phyloP scores from a whole-genome alignment of 345 rosid species.

The Citrus australasica region DNA sequence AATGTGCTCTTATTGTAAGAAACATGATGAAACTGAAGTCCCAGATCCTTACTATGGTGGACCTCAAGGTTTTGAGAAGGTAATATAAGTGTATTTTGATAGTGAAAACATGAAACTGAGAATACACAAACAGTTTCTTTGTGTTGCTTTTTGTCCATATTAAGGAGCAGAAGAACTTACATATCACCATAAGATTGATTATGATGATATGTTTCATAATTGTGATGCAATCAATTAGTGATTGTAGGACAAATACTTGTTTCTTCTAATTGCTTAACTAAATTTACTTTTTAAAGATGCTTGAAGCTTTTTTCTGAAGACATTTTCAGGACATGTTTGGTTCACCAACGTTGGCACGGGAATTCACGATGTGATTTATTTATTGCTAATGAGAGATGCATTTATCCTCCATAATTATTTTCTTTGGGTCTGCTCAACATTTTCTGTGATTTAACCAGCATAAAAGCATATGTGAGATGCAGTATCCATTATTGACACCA shows the following conservation, averaged over 20 bases:
- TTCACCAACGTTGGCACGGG: too few species aligned
- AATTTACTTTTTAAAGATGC: background rate
- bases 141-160: background rate
- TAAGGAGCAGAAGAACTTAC: background rate
- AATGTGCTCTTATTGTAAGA: slow-evolving; percentile 93
- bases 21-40: slow-evolving; percentile 72
- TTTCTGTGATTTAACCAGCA: background rate
- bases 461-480: background rate
- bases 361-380: too few species aligned
- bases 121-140: background rate
- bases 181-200: background rate
- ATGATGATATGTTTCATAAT: background rate
- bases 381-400: background rate
- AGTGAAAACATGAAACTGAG: background rate
- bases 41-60: slow-evolving; percentile 97
- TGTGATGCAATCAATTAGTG: background rate
- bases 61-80: slow-evolving; percentile 94
- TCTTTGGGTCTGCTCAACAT: background rate
- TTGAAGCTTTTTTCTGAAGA: background rate
- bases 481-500: background rate
- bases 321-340: too few species aligned
- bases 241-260: background rate
- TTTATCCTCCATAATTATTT: background rate
- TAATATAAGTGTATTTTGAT: slow-evolving; percentile 19
- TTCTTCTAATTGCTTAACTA: background rate